Base-by-base conservation (phyloP, 495 filamentous ascomycete genomes). In the Cercophora samala region DNA sequence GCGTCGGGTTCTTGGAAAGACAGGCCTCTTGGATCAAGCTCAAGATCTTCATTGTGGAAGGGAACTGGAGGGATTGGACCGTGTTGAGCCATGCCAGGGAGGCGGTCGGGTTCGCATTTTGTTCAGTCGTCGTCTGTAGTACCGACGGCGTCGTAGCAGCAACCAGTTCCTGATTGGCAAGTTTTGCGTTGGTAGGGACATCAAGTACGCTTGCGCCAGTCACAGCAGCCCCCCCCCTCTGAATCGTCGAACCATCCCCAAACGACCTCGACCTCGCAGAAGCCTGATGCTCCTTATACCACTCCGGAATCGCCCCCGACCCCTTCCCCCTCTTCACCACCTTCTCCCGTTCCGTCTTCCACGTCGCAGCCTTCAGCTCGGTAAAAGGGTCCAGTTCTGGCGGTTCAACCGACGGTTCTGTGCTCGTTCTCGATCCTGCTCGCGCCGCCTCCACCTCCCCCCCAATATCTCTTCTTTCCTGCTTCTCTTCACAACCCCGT, bases 11-110 rank as follows among this genome's bases (percentile, higher is more conserved):
- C 53, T 42, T 69, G 52, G 68, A 71, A 13, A 52, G 23, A 58
- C 68, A 73, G 4, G 68, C 68, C 19, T 71, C 46, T 15, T 69
- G 66, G 17, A 75, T 24, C 26, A 53, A 63, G 25, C 42, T 37
- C 17, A 70, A 11, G 32, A 74, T 76, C 4, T 71, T 53, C 25
- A 62, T 53, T 17, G 37, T 46, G 6, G 54, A 58, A 58, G 54
- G 23, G 54, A 58, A 58, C 2, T 60, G 23, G 18, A 29, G 21
- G 4, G 58, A 46, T 13, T 46, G 8, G 37, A 46, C 37, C 3
- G 37, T 46, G 9, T 46, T 17, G 9, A 46, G 8, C 37, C 37
- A 46, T 13, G 13, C 5, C 6, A 46, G 37, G 15, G 37, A 46
- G 13, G 37, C 37, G 37, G 8, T 46, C 13, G 13, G 13, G 37